Evolutionary conservation across 768 basidiomycete species (phyloP), one percentile per base, ranked within the genome.

Genomic region (Boletus barrowsii): DNA sequence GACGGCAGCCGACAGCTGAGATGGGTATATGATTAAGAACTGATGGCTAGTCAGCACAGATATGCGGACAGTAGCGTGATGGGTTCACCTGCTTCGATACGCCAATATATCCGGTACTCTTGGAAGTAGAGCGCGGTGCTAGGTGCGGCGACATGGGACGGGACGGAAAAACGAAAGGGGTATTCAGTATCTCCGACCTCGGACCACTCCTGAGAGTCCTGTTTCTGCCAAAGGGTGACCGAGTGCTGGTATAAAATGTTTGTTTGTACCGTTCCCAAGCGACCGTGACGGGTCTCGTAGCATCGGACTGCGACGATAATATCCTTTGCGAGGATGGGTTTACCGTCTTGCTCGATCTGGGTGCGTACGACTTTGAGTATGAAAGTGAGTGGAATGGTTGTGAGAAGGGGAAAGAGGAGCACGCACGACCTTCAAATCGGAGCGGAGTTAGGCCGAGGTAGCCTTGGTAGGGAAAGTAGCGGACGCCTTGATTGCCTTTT

Each of bases 381-480:
- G 14, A n/a, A 6, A 54, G 10, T 52, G 58, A 57, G 52, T 17
- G 35, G 42, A 3, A 7, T 13, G 42, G 20, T 13, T 32, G 15
- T 42, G 53, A 30, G 42, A 55, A 43, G 24, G 42, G 41, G 55
- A 48, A 17, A 29, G 42, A 56, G 22, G 42, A 41, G 44, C 18
- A 78, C 83, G 61, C 53, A 85, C 86, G 71, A 70, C 91, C 91
- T 73, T 90, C 87, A 63, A 90, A 80, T 63, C 79, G 82, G 72
- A 93, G 75, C 52, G 87, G 83, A 42, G 88, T 91, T 65, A 93
- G 79, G 59, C 88, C 91, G 60, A 93, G 84, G 72, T 83, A 87
- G 66, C 91, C 91, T 51, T 74, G 72, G 76, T 83, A 75, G 47
- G 91, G 90, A 70, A 89, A 93, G 72, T 79, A 86, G 51, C 83